Percentiles rank a stretch among this genome's conserved stretches.
These are phyloP conservation scores for Tilletia indica DNA, from an alignment of 1,284 basidiomycete genomes.

Conservation along the genomic window DNA sequence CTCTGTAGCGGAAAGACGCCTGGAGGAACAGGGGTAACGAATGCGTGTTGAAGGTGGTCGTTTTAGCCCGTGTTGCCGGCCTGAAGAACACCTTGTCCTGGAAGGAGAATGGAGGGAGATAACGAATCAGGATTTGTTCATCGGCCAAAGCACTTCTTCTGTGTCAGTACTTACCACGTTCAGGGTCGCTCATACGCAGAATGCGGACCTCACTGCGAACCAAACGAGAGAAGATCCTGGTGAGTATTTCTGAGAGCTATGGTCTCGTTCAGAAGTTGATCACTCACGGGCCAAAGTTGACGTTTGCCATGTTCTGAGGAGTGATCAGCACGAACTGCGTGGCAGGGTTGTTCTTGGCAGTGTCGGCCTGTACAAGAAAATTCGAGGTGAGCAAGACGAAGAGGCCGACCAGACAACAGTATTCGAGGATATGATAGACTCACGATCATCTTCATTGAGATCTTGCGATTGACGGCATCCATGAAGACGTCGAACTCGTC, in stretches of 20 bases:
- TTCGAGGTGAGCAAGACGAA: constrained; percentile 33
- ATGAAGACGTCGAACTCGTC: constrained; percentile 84
- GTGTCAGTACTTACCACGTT: constrained; percentile 22
- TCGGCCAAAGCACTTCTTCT: not conserved
- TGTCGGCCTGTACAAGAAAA: constrained; percentile 64
- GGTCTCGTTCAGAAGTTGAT: constrained; percentile 6
- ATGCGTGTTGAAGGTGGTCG: too few species aligned
- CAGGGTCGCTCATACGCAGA: constrained; percentile 30
- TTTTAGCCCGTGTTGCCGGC: not conserved
- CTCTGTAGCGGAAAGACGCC: too few species aligned
- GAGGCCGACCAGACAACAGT: not conserved
- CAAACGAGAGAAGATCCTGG: not conserved
- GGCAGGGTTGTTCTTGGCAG: constrained; percentile 74
- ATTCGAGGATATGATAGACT: not conserved
- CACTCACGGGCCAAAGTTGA: constrained; percentile 22
- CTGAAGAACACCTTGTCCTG: constrained; percentile 5
- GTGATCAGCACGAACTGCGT: constrained; percentile 61
- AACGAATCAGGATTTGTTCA: not conserved
- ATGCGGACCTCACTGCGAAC: constrained; percentile 28
- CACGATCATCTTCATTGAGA: constrained; percentile 82
- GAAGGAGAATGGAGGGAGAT: not conserved
- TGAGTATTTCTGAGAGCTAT: too few species aligned
- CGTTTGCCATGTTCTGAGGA: constrained; percentile 49
- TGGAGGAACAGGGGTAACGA: too few species aligned
- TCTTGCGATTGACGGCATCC: constrained; percentile 86